phyloP scores from a whole-genome alignment of 176 grass and related monocot species.

The Rhynchospora pubera region DNA sequence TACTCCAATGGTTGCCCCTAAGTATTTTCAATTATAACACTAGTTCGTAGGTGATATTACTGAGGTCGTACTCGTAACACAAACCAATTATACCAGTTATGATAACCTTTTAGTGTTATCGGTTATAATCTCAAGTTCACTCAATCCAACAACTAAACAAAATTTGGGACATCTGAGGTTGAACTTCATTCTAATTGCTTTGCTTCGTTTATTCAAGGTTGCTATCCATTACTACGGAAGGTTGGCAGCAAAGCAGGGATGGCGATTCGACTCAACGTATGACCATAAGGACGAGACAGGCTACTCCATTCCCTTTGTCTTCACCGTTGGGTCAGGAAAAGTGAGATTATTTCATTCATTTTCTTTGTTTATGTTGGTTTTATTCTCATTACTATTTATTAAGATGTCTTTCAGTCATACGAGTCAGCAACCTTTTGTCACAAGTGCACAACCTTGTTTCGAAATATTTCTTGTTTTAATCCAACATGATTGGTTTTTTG shows the following conservation, averaged over 20 bases:
- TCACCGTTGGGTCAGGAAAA: slow-evolving; percentile 61
- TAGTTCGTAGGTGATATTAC: background rate
- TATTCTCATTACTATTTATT: background rate
- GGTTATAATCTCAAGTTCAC: background rate
- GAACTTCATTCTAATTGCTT: background rate
- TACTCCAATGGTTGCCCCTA: background rate
- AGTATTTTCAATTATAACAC: background rate
- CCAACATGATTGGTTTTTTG: background rate
- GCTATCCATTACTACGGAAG: slow-evolving; percentile 96
- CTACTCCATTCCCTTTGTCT: slow-evolving; percentile 67
- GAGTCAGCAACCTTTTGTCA: background rate
- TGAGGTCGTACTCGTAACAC: background rate
- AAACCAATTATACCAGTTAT: background rate
- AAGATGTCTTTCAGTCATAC: background rate
- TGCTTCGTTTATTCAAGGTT: slow-evolving; percentile 33
- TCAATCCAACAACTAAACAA: background rate
- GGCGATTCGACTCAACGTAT: slow-evolving; percentile 92
- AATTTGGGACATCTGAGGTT: background rate
- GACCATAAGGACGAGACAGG: slow-evolving; percentile 85
- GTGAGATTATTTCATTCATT: slow-evolving; percentile 24
- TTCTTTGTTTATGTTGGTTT: background rate
- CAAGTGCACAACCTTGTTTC: background rate
- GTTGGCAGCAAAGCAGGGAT: slow-evolving; percentile 85
- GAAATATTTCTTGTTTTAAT: background rate
- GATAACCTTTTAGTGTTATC: background rate